phyloP scores from a whole-genome alignment of 1,284 basidiomycete genomes.

The Schizopora paradoxa region DNA sequence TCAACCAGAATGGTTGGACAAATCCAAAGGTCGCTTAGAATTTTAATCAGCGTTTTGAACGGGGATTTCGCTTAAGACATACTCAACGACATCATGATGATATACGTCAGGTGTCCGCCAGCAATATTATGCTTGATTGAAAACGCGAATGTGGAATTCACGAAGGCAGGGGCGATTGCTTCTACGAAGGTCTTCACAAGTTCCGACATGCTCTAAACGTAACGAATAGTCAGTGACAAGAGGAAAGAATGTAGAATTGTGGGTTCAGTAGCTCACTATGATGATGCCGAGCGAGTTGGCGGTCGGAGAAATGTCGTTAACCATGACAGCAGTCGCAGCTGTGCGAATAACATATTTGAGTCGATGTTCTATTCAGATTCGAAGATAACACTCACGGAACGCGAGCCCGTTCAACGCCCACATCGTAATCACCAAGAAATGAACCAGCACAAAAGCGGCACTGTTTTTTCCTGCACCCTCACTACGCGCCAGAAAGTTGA shows the following conservation, averaged over 20 bases:
- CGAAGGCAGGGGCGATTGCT: conserved; percentile 20
- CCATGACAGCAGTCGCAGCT: conserved; percentile 17
- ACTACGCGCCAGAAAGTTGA: conserved; percentile 20
- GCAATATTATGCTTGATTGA: conserved; percentile 17
- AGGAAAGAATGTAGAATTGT: not conserved
- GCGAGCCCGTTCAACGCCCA: conserved; percentile 14
- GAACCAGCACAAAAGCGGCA: conserved; percentile 1
- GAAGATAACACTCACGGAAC: conserved; percentile 13
- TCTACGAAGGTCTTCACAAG: conserved; percentile 20
- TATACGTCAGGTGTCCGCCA: conserved; percentile 11
- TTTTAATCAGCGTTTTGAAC: too few relatives aligned
- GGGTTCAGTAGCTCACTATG: not conserved
- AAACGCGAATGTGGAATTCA: conserved; percentile 21
- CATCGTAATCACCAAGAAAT: conserved; percentile 18
- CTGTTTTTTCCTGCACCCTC: conserved; percentile 1
- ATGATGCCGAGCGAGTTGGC: conserved; percentile 16
- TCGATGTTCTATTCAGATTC: not conserved
- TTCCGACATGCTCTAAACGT: conserved; percentile 18
- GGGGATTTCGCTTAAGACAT: too few relatives aligned
- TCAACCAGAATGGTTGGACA: too few relatives aligned
- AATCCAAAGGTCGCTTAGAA: too few relatives aligned
- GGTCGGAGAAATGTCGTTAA: conserved; percentile 20
- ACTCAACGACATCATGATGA: too few relatives aligned
- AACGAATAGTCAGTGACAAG: too few relatives aligned
- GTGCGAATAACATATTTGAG: not conserved